phyloP scores from a whole-genome alignment of 1,139 yeast species.

The Kurtzmaniella quercitrusa region DNA sequence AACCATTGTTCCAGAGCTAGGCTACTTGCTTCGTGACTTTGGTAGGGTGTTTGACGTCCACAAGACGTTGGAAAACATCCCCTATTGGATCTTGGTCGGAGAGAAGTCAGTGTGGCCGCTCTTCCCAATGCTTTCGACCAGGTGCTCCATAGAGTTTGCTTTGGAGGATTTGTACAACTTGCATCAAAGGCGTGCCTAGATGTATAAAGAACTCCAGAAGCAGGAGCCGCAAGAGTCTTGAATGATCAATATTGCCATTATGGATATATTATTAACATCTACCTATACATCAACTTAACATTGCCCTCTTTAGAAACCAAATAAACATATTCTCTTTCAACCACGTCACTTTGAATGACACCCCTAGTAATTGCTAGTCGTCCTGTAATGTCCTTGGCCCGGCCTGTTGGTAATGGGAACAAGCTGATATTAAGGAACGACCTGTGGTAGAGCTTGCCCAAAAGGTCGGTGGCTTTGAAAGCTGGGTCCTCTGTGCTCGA shows the following conservation, averaged over 20 bases:
- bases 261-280: slow-evolving; percentile 9
- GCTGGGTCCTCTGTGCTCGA: slow-evolving; percentile 27
- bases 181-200: slow-evolving; percentile 26
- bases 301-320: slow-evolving; percentile 53
- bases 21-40: slow-evolving; percentile 63
- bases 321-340: slow-evolving; percentile 65
- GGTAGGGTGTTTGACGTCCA: slow-evolving; percentile 75
- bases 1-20: slow-evolving; percentile 84
- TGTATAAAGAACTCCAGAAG: no score
- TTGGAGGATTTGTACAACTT: slow-evolving; percentile 69
- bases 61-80: slow-evolving; percentile 63
- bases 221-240: no score
- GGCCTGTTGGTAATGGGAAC: slow-evolving; percentile 70
- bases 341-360: slow-evolving; percentile 31
- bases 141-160: slow-evolving; percentile 88
- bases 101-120: slow-evolving; percentile 94
- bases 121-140: slow-evolving; percentile 76
- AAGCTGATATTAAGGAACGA: slow-evolving; percentile 49
- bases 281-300: slow-evolving; percentile 43
- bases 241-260: no score
- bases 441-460: slow-evolving; percentile 46
- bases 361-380: slow-evolving; percentile 58
- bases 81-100: slow-evolving; percentile 88
- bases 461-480: slow-evolving; percentile 40
- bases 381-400: slow-evolving; percentile 83